Percentiles rank a stretch among this genome's conserved stretches.
Conservation (phyloP, 129 eudicot species). For the Dittrichia graveolens region DNA sequence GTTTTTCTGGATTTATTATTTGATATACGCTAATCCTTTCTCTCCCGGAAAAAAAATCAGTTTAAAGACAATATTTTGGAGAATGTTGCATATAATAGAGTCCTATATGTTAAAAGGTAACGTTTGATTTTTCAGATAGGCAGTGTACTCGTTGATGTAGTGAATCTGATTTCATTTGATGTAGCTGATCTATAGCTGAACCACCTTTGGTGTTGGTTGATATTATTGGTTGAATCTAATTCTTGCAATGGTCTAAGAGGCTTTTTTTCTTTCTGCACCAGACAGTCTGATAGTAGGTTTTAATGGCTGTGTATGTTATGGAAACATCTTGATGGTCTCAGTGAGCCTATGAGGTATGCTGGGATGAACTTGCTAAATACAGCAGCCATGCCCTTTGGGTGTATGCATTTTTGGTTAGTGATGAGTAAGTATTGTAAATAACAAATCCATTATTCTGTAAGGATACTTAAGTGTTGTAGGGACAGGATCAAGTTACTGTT, state of each 20-base stretch:
- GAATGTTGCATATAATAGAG: constrained; percentile 1
- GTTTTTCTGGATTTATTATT: constrained; percentile 7
- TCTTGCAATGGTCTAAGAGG: not conserved
- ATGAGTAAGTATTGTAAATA: not conserved
- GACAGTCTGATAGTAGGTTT: not conserved
- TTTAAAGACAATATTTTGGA: constrained; percentile 8
- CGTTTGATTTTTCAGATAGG: constrained; percentile 1
- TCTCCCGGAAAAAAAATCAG: not conserved
- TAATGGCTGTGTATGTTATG: not conserved
- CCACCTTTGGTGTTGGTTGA: constrained; percentile 16
- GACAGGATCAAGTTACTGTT: not conserved
- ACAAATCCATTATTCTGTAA: not conserved
- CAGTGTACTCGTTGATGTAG: not conserved
- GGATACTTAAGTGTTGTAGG: constrained; percentile 1
- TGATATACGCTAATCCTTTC: not conserved
- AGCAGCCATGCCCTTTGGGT: constrained; percentile 2
- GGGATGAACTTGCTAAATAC: constrained; percentile 10
- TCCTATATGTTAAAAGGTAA: not conserved
- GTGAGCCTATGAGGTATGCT: not conserved
- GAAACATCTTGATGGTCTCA: not conserved
- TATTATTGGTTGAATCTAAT: constrained; percentile 9
- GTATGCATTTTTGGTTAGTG: constrained; percentile 4
- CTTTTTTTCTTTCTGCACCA: not conserved
- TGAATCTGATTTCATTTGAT: constrained; percentile 5
- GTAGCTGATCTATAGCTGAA: constrained; percentile 9